Base-by-base conservation (phyloP, 345 rosid species). In the Jatropha curcas region DNA sequence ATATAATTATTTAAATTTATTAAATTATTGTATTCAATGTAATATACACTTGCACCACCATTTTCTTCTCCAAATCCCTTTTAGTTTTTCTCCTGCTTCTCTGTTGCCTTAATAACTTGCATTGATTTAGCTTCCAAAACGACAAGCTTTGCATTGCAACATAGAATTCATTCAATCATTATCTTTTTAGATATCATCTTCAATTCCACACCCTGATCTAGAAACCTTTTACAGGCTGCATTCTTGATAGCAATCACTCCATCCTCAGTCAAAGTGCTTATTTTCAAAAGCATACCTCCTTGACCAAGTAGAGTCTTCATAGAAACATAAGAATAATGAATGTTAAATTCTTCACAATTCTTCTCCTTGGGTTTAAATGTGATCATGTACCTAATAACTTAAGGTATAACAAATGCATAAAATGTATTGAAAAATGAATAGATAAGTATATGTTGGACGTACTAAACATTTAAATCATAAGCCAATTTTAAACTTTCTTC, bases 171-270 rank as follows among this genome's bases (percentile, higher is more conserved):
- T 93, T 93, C 79, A 89, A 71, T 75, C 93, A 90, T 92, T 53
- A 94, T 92, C 88, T 90, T 94, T 74, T 94, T 94, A 48, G 96
- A 92, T 81, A 92, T 94, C 97, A 94, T 90, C 87, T 94, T 94
- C 22, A 87, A 69, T 80, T 92, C 97, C 13, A 92, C 98, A 57
- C 98, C 87, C 75, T 92, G 98, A 79, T 92, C 80, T 73, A 94
- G 76, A 43, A 94, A 80, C 82, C 96, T 86, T 82, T 89, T 94
- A 52, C 98, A 94, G 7, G 98, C 98, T 39, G 97, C 90, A 60
- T 93, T 93, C 84, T 88, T 93, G 39, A 91, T 97, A 46, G 90
- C 83, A 83, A 85, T 87, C 60, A 93, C 89, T 16, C 98, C 97
- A 3, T 91, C 97, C 28, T 93, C 98, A 0, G 84, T 91, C 82